Conservation (phyloP, 2,329 filamentous ascomycete genomes). For the Neurospora crassa region DNA sequence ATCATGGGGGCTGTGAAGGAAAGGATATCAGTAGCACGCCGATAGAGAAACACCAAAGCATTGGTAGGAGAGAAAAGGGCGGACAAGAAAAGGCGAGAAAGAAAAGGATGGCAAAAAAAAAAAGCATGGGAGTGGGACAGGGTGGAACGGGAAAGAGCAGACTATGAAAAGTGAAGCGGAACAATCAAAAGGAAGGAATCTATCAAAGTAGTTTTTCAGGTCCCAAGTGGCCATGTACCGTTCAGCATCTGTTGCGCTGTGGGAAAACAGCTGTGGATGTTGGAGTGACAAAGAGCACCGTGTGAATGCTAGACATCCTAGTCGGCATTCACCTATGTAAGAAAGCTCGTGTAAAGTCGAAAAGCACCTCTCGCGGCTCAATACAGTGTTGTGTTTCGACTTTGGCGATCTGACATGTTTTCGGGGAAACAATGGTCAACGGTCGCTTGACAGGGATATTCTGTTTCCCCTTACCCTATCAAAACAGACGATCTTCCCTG, state of each 20-base stretch:
- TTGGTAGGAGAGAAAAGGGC: neutral
- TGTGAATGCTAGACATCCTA: neutral
- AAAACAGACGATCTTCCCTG: neutral
- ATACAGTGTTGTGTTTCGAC: neutral
- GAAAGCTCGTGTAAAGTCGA: neutral
- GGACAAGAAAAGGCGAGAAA: neutral
- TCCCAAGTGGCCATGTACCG: neutral
- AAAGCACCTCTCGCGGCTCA: neutral
- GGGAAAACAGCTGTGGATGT: neutral
- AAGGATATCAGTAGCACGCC: neutral
- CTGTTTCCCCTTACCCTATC: neutral
- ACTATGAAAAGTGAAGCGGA: neutral
- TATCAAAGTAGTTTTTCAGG: neutral
- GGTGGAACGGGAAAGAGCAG: neutral
- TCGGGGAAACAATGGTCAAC: neutral
- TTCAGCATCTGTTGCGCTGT: too few species aligned
- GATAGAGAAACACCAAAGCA: neutral
- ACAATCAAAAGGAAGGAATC: neutral
- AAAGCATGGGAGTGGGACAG: neutral
- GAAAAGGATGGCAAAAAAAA: neutral
- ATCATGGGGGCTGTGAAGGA: neutral
- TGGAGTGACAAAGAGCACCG: neutral
- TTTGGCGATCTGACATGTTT: neutral
- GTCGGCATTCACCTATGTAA: neutral
- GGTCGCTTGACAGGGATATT: neutral